These are phyloP conservation scores for Fusarium keratoplasticum DNA, from an alignment of 2,329 filamentous ascomycete genomes.

Conservation along the genomic window DNA sequence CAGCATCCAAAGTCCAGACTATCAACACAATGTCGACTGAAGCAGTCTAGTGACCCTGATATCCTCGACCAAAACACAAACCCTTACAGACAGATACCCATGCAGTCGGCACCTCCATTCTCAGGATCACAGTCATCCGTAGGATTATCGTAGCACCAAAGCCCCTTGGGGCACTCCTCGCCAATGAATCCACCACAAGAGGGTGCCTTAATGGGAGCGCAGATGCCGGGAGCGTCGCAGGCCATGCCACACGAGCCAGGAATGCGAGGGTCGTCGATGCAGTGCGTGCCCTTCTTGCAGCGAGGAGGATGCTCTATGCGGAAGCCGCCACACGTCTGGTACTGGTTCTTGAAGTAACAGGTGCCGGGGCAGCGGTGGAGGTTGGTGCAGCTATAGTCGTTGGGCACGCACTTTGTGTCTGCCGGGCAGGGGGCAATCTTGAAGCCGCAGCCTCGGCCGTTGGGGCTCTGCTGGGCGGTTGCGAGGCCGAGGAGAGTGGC, in stretches of 20 bases:
- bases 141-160: constrained; percentile 47
- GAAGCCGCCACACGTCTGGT: constrained; percentile 49
- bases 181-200: constrained; percentile 45
- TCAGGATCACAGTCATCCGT: constrained; percentile 45
- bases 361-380: constrained; percentile 44
- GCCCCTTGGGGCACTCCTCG: constrained; percentile 40
- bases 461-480: constrained; percentile 8
- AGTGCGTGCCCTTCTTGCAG: constrained; percentile 43
- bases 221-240: constrained; percentile 51
- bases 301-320: constrained; percentile 31
- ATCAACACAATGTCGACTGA: not conserved
- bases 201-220: constrained; percentile 36
- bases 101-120: constrained; percentile 46
- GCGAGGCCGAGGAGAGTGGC: constrained; percentile 32
- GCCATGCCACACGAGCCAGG: constrained; percentile 48
- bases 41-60: not conserved
- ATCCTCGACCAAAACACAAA: not conserved
- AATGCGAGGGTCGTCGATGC: constrained; percentile 50
- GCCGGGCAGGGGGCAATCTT: constrained; percentile 45
- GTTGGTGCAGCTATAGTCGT: constrained; percentile 38
- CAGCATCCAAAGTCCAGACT: not conserved
- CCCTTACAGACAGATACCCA: constrained; percentile 47
- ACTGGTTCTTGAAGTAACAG: constrained; percentile 47
- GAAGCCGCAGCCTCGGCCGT: constrained; percentile 42
- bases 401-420: constrained; percentile 43